phyloP scores from a whole-genome alignment of 2,329 filamentous ascomycete genomes.

The Fusarium cicatricum region DNA sequence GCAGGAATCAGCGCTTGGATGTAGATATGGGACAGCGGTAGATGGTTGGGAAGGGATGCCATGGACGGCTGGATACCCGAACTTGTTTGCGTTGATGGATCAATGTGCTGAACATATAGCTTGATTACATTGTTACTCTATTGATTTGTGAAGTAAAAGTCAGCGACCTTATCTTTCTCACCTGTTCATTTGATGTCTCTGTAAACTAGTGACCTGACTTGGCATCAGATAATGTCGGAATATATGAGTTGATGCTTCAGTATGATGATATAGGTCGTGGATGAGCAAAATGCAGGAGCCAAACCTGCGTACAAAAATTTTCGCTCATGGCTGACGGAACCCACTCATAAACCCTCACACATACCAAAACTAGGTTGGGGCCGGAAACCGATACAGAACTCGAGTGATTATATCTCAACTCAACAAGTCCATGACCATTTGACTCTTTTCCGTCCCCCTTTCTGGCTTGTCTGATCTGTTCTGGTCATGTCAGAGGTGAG shows the following conservation, averaged over 20 bases:
- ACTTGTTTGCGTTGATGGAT: constrained; percentile 13
- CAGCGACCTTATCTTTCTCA: neutral
- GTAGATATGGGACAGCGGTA: constrained; percentile 12
- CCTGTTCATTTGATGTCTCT: neutral
- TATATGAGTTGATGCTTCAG: neutral
- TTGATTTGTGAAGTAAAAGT: constrained; percentile 14
- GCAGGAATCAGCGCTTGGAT: constrained; percentile 12
- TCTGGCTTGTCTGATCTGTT: neutral
- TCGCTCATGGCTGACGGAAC: constrained; percentile 34
- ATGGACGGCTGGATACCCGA: constrained; percentile 37
- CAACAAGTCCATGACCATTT: neutral
- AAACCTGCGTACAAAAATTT: constrained; percentile 31
- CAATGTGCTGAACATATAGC: constrained; percentile 17
- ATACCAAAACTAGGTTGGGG: neutral
- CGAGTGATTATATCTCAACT: neutral
- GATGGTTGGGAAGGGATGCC: constrained; percentile 31
- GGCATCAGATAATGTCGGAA: too few species aligned
- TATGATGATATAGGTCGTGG: constrained; percentile 23
- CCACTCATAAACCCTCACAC: constrained; percentile 33
- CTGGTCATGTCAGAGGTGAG: constrained; percentile 29
- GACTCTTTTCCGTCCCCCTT: neutral
- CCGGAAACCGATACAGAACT: too few species aligned
- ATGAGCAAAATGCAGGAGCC: constrained; percentile 9
- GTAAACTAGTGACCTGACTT: too few species aligned
- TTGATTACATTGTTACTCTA: constrained; percentile 16